phyloP scores from a whole-genome alignment of 2,329 filamentous ascomycete genomes.

The Macrophomina pseudophaseolina region DNA sequence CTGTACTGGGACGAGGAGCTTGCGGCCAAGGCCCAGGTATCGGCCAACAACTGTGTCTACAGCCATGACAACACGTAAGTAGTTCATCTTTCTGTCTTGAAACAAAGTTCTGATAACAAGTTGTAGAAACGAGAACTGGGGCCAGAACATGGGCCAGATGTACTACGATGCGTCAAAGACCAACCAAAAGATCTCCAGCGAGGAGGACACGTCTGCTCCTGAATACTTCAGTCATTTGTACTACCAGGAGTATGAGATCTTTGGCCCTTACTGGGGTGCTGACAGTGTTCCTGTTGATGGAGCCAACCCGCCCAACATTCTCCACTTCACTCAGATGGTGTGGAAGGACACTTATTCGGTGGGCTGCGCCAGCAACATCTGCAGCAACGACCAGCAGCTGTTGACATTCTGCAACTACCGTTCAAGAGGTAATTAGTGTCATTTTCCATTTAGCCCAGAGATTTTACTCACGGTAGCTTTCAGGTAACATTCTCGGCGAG shows the following conservation, averaged over 20 bases:
- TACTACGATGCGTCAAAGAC: slow-evolving; percentile 69
- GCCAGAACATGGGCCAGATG: slow-evolving; percentile 76
- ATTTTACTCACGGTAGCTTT: slow-evolving; percentile 32
- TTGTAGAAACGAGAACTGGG: slow-evolving; percentile 61
- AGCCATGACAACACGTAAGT: slow-evolving; percentile 55
- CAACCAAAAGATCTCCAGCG: slow-evolving; percentile 55
- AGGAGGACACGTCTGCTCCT: slow-evolving; percentile 60
- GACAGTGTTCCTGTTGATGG: not conserved
- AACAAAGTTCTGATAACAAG: slow-evolving; percentile 40
- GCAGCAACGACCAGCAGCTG: slow-evolving; percentile 31
- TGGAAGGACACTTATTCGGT: slow-evolving; percentile 46
- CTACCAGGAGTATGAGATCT: slow-evolving; percentile 40
- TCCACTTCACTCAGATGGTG: slow-evolving; percentile 45
- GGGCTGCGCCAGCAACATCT: slow-evolving; percentile 42
- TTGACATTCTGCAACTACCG: slow-evolving; percentile 88
- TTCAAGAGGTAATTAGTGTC: slow-evolving; percentile 63
- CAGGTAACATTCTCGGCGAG: slow-evolving; percentile 61
- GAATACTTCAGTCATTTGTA: slow-evolving; percentile 54
- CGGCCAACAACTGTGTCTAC: slow-evolving; percentile 72
- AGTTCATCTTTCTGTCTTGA: not conserved
- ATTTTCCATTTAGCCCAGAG: not conserved
- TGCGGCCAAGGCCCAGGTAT: slow-evolving; percentile 65
- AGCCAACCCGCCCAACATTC: slow-evolving; percentile 34
- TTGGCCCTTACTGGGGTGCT: slow-evolving; percentile 6
- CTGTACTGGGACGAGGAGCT: slow-evolving; percentile 70